Evolutionary conservation across 192 early-diverging fungal genomes (phyloP), one percentile per base, ranked within the genome.

Genomic region (Borealophlyctis nickersoniae): DNA sequence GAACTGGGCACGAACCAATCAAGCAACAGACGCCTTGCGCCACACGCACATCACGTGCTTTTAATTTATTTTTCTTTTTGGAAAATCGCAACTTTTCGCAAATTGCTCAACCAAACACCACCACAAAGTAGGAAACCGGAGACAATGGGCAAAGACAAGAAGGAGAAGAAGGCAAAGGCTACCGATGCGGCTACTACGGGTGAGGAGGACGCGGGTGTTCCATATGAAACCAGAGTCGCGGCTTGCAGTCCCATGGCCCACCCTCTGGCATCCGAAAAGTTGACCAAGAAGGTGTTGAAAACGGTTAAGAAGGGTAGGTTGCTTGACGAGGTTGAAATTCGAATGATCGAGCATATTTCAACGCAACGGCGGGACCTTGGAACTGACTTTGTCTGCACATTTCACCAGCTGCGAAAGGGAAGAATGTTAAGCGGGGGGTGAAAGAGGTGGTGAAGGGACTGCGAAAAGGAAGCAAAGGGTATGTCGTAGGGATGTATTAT

Each of bases 361-460:
- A 19, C 19, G 19, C 39, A 13, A 4, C 19, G 7, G 19, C 57
- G n/a, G 27, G 7, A 23, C 29, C 52, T 22, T 7, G 23, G 13
- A 23, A 22, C 52, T 54, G 28, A 22, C 52, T 9, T 22, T 54
- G 13, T 11, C 22, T 9, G 11, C 7, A 26, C 7, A 16, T 14
- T 55, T 3, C n/a, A 7, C 9, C 71, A 89, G 92, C 94, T 53
- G 70, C 89, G 58, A 93, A 91, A 78, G 85, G 87, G 50, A 92
- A 93, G 76, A 85, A 88, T 39, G 84, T 95, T 39, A 89, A 89
- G 75, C 88, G 97, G 62, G 97, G 97, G 54, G 92, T 98, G 23
- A 98, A 98, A 84, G 97, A 99, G 77, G 93, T 98, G 30, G 91
- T 92, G 48, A 98, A 98, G 83, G 92, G 87, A 63, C 81, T 99